Evolutionary conservation across 352 stramenopile genomes (phyloP).

Genomic region (Blastocystis sp.): DNA sequence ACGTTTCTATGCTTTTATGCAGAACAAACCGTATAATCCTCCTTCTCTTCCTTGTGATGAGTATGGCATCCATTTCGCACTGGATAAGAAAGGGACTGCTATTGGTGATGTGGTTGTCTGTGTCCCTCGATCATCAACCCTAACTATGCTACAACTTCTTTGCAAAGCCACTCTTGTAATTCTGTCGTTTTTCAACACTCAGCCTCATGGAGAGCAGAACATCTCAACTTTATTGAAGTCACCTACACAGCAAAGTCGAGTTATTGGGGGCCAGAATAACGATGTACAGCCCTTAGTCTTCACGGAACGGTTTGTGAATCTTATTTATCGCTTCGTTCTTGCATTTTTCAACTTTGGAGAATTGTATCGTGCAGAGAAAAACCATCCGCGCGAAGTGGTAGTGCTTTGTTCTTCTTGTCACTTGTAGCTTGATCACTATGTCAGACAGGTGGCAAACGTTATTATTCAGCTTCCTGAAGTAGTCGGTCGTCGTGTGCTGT

Average conservation of each 20-base stretch:
- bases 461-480: neutral
- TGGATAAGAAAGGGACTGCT: neutral
- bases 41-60: neutral
- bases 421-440: neutral
- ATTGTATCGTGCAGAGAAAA: neutral
- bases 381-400: neutral
- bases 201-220: neutral
- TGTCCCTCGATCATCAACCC: neutral
- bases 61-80: neutral
- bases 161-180: neutral
- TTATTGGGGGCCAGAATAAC: neutral
- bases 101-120: slow-evolving; percentile 34
- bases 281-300: neutral
- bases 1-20: slow-evolving; percentile 27
- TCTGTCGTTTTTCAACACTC: neutral
- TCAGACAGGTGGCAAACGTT: neutral
- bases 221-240: neutral
- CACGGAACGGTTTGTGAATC: neutral
- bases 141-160: neutral
- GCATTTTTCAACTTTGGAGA: slow-evolving; percentile 17
- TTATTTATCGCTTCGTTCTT: slow-evolving; percentile 38
- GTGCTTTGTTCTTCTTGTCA: neutral
- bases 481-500: neutral
- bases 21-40: neutral
- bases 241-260: neutral